phyloP scores from a whole-genome alignment of 257 asterid species.

The Thymus quinquecostatus region DNA sequence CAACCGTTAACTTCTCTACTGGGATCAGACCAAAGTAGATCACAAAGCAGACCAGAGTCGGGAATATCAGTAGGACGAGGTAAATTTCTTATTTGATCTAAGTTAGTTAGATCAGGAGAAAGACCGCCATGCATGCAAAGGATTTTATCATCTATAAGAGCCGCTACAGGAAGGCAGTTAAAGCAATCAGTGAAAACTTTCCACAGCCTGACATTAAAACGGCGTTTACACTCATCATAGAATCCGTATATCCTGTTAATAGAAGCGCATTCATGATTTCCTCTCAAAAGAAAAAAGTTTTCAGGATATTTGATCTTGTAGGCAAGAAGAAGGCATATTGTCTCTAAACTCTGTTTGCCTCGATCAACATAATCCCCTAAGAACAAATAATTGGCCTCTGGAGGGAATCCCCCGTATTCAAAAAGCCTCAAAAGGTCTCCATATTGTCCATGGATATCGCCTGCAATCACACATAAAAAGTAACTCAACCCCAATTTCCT shows the following conservation, averaged over 20 bases:
- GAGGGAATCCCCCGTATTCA: conserved; percentile 65
- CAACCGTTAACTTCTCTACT: conserved; percentile 62
- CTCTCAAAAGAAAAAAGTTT: conserved; percentile 60
- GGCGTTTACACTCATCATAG: conserved; percentile 63
- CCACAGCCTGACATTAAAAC: conserved; percentile 60
- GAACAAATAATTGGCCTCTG: conserved; percentile 68
- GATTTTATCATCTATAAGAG: conserved; percentile 62
- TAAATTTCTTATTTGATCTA: conserved; percentile 59
- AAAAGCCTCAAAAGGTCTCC: conserved; percentile 67
- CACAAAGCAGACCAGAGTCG: conserved; percentile 63
- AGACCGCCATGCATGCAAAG: conserved; percentile 76
- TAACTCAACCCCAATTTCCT: conserved; percentile 1
- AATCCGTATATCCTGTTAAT: conserved; percentile 65
- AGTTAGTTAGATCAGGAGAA: conserved; percentile 53
- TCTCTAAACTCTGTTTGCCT: conserved; percentile 62
- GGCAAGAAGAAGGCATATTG: conserved; percentile 67
- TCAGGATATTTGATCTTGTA: conserved; percentile 65
- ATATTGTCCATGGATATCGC: conserved; percentile 66
- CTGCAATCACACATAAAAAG: conserved; percentile 34
- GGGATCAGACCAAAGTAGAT: conserved; percentile 67
- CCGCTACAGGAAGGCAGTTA: conserved; percentile 68
- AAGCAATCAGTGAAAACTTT: conserved; percentile 62
- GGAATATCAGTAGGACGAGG: conserved; percentile 66
- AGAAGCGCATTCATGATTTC: conserved; percentile 65
- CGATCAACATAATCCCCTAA: conserved; percentile 68